These are phyloP conservation scores for Ascochyta rabiei DNA, from an alignment of 2,329 filamentous ascomycete genomes.

Conservation along the genomic window DNA sequence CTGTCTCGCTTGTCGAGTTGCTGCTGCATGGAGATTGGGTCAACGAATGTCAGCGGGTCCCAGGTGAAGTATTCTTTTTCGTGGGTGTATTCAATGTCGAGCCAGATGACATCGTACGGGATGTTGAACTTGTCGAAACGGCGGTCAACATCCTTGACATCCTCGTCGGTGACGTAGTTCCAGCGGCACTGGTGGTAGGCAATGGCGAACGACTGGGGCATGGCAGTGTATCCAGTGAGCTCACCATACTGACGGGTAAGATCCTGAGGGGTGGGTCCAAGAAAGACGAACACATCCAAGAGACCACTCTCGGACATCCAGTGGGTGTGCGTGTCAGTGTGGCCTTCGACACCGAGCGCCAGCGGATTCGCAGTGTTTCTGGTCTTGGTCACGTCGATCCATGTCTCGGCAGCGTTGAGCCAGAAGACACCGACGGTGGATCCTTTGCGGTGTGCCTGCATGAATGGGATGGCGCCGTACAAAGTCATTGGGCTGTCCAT, in stretches of 20 bases:
- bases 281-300: conserved; percentile 91
- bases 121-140: conserved; percentile 96
- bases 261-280: conserved; percentile 84
- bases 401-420: conserved; percentile 96
- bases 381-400: conserved; percentile 90
- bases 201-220: conserved; percentile 91
- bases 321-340: conserved; percentile 84
- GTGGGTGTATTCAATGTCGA: conserved; percentile 97
- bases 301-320: conserved; percentile 95
- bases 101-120: conserved; percentile 98
- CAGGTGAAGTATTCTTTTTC: conserved; percentile 98
- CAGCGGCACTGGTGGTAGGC: conserved; percentile 97
- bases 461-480: conserved; percentile 95
- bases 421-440: conserved; percentile 97
- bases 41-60: conserved; percentile 85
- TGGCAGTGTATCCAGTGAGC: conserved; percentile 86
- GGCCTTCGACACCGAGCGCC: conserved; percentile 70
- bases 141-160: conserved; percentile 93
- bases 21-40: conserved; percentile 86
- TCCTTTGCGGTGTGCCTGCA: conserved; percentile 94
- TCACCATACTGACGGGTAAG: conserved; percentile 83
- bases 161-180: conserved; percentile 98
- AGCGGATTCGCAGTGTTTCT: conserved; percentile 77
- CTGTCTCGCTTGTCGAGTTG: conserved; percentile 84
- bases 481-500: conserved; percentile 98